Evolutionary conservation across 306 rosid species (phyloP).

Genomic region (Gillenia trifoliata): DNA sequence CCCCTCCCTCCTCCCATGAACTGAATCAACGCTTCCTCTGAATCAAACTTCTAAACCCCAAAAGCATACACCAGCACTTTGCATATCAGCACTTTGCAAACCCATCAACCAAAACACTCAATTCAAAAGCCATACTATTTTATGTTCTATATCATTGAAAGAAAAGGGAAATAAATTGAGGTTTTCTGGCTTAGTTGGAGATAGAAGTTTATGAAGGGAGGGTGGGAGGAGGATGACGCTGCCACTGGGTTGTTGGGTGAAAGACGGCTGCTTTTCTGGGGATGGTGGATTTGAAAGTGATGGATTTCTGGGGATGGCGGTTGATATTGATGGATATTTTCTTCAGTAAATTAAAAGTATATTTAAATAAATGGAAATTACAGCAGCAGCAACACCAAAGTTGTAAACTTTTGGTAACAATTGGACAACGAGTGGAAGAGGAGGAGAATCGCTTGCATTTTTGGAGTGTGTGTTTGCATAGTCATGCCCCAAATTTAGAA

Average conservation of each 20-base stretch:
- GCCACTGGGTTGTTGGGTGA: too few relatives aligned
- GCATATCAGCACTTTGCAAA: background rate
- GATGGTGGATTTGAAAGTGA: background rate
- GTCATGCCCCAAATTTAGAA: too few relatives aligned
- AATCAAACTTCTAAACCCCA: slow-evolving; percentile 45
- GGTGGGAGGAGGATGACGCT: too few relatives aligned
- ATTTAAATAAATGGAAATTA: background rate
- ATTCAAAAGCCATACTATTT: too few relatives aligned
- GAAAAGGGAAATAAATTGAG: background rate
- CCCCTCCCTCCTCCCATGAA: slow-evolving; percentile 26
- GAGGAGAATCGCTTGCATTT: background rate
- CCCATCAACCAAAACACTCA: background rate
- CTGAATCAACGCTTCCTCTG: slow-evolving; percentile 72
- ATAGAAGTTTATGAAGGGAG: background rate
- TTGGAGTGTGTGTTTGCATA: too few relatives aligned
- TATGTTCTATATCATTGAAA: background rate
- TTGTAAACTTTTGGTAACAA: background rate
- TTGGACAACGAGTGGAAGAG: background rate
- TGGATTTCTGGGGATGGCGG: background rate
- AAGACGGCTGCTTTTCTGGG: too few relatives aligned
- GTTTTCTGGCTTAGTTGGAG: background rate
- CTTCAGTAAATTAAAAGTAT: too few relatives aligned
- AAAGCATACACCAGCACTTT: slow-evolving; percentile 9
- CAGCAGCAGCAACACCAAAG: background rate
- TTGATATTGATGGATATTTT: background rate